Conservation (phyloP, 768 basidiomycete genomes). For the Hygrophorus russula region DNA sequence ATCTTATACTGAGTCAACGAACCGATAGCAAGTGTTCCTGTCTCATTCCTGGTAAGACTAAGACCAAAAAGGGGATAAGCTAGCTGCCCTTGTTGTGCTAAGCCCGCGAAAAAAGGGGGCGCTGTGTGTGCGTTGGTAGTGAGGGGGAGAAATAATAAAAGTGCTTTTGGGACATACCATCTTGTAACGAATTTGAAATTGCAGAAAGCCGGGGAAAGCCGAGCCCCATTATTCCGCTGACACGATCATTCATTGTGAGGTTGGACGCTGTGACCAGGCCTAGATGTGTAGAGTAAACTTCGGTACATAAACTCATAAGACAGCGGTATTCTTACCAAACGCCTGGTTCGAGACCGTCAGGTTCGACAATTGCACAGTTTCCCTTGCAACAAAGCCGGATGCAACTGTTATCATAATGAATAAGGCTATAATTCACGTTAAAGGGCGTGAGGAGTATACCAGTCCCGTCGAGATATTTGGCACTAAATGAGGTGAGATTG, state of each 20-base stretch:
- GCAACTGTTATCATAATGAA: conserved; percentile 29
- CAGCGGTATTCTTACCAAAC: conserved; percentile 39
- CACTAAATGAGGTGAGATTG: conserved; percentile 49
- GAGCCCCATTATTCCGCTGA: conserved; percentile 65
- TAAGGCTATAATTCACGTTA: not conserved
- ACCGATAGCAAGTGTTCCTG: conserved; percentile 61
- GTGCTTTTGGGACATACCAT: conserved; percentile 33
- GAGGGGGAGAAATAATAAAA: not conserved
- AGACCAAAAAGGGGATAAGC: conserved; percentile 74
- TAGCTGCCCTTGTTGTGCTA: conserved; percentile 52
- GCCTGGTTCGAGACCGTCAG: conserved; percentile 49
- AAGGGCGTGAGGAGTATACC: conserved; percentile 29
- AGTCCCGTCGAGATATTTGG: conserved; percentile 59
- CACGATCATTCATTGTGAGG: conserved; percentile 47
- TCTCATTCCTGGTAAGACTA: conserved; percentile 44
- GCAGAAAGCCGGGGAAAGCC: conserved; percentile 67
- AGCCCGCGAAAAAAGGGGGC: conserved; percentile 52
- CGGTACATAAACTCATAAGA: not conserved
- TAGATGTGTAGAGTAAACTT: conserved; percentile 14
- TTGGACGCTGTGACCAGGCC: conserved; percentile 54
- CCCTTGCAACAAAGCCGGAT: conserved; percentile 60
- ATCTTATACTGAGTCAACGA: conserved; percentile 2
- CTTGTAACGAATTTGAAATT: conserved; percentile 27
- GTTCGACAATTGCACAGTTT: conserved; percentile 49
- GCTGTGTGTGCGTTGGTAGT: conserved; percentile 25